A percentile compares a stretch with the other conserved stretches of the same genome.
Conservation (phyloP, 164 flowering plant genomes). For the Santalum album region DNA sequence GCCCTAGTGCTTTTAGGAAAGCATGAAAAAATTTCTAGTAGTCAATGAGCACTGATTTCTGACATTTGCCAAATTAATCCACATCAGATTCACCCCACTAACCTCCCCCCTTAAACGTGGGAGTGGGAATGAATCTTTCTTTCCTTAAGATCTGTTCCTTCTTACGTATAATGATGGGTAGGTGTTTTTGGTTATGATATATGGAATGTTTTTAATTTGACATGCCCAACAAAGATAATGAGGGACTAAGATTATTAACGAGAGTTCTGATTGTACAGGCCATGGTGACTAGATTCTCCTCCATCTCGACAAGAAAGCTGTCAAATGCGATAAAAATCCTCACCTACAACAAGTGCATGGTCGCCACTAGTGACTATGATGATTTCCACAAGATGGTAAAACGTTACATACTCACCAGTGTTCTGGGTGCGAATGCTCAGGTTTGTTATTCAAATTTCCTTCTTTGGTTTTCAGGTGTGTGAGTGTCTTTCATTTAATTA, state of each 20-base stretch:
- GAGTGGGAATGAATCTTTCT: too few species aligned
- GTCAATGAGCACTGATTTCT: too few species aligned
- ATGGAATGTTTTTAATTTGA: too few species aligned
- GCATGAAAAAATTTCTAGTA: too few species aligned
- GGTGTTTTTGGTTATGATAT: background rate
- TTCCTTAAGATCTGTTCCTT: too few species aligned
- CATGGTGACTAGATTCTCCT: slow-evolving; percentile 71
- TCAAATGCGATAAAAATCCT: slow-evolving; percentile 65
- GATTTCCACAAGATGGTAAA: slow-evolving; percentile 74
- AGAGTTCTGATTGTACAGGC: slow-evolving; percentile 41
- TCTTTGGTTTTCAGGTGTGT: too few species aligned
- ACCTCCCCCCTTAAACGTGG: too few species aligned
- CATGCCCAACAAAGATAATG: background rate
- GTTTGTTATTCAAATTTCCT: slow-evolving; percentile 19
- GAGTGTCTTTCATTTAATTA: too few species aligned
- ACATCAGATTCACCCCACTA: too few species aligned
- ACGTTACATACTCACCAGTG: slow-evolving; percentile 38
- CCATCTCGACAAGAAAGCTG: slow-evolving; percentile 82
- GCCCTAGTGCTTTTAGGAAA: too few species aligned
- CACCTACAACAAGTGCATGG: slow-evolving; percentile 63
- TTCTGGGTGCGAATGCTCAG: slow-evolving; percentile 82
- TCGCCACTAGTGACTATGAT: slow-evolving; percentile 84
- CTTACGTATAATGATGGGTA: background rate
- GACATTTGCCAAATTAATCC: too few species aligned
- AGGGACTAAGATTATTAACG: background rate